Percentiles rank a stretch among this genome's conserved stretches.
phyloP scores from a whole-genome alignment of 768 basidiomycete species.

The Harrya chromipes region DNA sequence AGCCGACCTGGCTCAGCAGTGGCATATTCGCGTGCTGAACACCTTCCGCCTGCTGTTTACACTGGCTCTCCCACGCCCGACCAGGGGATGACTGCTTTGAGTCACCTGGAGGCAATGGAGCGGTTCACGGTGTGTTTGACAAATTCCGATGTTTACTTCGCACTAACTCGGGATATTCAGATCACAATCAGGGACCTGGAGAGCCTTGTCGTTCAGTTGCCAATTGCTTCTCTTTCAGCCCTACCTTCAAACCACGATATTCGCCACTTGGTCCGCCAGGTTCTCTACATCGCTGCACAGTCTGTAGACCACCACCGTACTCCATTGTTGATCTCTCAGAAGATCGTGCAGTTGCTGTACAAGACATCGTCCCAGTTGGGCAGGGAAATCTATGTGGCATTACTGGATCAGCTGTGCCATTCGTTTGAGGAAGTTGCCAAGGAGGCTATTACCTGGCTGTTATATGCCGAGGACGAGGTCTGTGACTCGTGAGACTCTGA shows the following conservation, averaged over 20 bases:
- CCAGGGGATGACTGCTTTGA: slow-evolving; percentile 45
- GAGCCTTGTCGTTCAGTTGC: slow-evolving; percentile 72
- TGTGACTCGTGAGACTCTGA: slow-evolving; percentile 21
- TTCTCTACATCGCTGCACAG: slow-evolving; percentile 77
- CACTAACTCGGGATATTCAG: slow-evolving; percentile 14
- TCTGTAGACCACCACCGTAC: slow-evolving; percentile 80
- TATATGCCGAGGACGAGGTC: slow-evolving; percentile 96
- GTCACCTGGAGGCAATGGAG: slow-evolving; percentile 84
- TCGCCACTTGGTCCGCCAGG: slow-evolving; percentile 78
- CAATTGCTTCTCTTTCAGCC: slow-evolving; percentile 61
- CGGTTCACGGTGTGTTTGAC: slow-evolving; percentile 64
- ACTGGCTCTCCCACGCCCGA: slow-evolving; percentile 65
- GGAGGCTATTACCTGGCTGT: slow-evolving; percentile 94
- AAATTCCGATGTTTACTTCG: neutral
- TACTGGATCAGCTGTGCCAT: slow-evolving; percentile 87
- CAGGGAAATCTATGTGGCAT: slow-evolving; percentile 87
- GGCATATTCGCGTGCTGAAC: slow-evolving; percentile 55
- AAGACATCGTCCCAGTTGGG: slow-evolving; percentile 84
- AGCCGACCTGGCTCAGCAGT: slow-evolving; percentile 73
- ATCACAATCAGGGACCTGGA: slow-evolving; percentile 62
- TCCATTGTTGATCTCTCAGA: slow-evolving; percentile 90
- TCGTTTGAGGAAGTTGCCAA: slow-evolving; percentile 90
- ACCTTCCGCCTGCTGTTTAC: slow-evolving; percentile 44
- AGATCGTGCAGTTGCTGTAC: slow-evolving; percentile 93
- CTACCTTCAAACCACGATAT: slow-evolving; percentile 85